Evolutionary conservation across 495 filamentous ascomycete genomes (phyloP).

Genomic region (Hypomontagnella submonticulosa): DNA sequence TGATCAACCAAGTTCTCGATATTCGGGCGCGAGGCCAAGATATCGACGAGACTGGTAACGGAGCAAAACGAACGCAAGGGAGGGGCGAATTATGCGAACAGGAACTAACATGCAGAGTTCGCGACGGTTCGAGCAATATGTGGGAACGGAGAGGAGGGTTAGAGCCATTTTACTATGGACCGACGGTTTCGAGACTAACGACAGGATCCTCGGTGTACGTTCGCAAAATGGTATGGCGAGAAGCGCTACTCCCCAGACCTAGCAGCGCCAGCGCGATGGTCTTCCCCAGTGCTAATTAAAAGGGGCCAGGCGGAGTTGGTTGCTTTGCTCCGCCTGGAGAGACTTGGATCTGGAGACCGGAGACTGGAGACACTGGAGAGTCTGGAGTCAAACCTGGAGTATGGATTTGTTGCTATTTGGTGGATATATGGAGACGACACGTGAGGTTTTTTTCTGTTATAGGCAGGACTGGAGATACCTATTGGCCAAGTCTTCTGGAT

Average conservation of each 20-base stretch:
- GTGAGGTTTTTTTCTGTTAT: constrained; percentile 6
- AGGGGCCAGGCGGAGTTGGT: constrained; percentile 4
- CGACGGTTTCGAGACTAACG: background rate
- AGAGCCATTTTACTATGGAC: background rate
- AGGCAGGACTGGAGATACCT: background rate
- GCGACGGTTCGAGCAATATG: background rate
- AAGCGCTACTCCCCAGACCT: constrained; percentile 17
- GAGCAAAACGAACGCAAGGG: constrained; percentile 4
- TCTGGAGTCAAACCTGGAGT: constrained; percentile 9
- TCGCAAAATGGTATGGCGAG: constrained; percentile 15
- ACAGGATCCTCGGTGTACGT: constrained; percentile 1
- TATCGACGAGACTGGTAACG: constrained; percentile 7
- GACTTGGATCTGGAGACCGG: constrained; percentile 4
- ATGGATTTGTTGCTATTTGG: constrained; percentile 12
- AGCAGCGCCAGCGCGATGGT: constrained; percentile 8
- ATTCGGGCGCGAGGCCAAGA: background rate
- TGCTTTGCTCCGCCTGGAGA: constrained; percentile 11
- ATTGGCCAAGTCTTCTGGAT: constrained; percentile 22
- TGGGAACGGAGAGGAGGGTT: background rate
- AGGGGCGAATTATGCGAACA: constrained; percentile 14
- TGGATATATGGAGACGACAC: constrained; percentile 16
- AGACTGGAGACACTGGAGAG: constrained; percentile 13
- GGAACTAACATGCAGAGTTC: background rate
- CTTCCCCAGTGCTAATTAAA: constrained; percentile 7
- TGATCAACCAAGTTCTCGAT: background rate